Base-by-base conservation (phyloP, 1,284 basidiomycete species). In the Mrakiaceae sp. region DNA sequence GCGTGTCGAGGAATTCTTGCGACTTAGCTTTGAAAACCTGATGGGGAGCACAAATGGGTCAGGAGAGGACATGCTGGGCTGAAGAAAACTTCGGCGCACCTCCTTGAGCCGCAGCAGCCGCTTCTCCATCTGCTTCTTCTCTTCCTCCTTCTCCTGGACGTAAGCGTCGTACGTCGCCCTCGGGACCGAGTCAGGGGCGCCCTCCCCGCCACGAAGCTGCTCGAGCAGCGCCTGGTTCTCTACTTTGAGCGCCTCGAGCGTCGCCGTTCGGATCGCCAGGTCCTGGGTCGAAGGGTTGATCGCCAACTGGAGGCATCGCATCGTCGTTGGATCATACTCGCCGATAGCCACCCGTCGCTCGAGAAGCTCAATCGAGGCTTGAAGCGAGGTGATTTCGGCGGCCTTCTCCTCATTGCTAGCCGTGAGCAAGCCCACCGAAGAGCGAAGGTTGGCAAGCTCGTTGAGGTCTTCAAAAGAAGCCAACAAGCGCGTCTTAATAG, bases 1-100 rank as follows among this genome's bases (percentile, higher is more conserved):
- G 78, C 3, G 80, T 78, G 69, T 81, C 79, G 5, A 81, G 75
- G 70, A 82, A 80, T 66, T 81, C 79, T 70, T 78, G 77, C 4
- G 79, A 79, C 69, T 81, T 81, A 55, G 75, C 75, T 5, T 75
- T 74, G 68, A 81, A 81, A 49, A 73, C 73, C 75, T 77, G 68
- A 4, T 7, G 6, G 44, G 12, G 12, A 47, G 57, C 58, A 58
- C 8, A 44, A 10, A 43, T 3, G 39, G 11, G 4, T 39, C 48
- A 40, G 55, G 51, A 50, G 47, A 51, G n/a, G 61, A 64, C 5
- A 43, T 44, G 40, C 39, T 12, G 5, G 48, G 10, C 12, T 16
- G 40, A 60, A 58, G 12, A 11, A n/a, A 50, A 42, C 11, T 5
- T 14, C 10, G 7, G 44, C 74, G 67, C 56, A 78, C 77, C 72